Conservation (phyloP, 2,329 filamentous ascomycete species). For the Pyricularia pennisetigena region DNA sequence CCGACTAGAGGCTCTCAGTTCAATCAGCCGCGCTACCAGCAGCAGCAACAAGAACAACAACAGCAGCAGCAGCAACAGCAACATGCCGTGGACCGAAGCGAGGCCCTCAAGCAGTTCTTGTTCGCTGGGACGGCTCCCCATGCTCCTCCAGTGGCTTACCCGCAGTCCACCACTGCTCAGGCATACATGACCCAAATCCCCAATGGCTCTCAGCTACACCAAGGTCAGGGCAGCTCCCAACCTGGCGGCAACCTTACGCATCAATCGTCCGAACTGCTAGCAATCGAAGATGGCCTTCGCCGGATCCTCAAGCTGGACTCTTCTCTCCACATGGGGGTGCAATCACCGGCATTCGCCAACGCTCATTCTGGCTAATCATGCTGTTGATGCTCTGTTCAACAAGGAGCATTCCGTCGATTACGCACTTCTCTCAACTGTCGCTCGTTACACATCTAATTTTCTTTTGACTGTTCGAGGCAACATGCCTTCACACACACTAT, state of each 20-base stretch:
- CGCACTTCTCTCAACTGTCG: background rate
- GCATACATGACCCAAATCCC: background rate
- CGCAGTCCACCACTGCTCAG: background rate
- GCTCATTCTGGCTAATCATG: background rate
- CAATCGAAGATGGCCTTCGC: conserved; percentile 44
- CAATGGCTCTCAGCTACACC: conserved; percentile 3
- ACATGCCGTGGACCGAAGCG: conserved; percentile 25
- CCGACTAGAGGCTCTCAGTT: conserved; percentile 9
- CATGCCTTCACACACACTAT: background rate
- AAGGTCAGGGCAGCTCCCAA: conserved; percentile 8
- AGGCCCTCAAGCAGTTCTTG: conserved; percentile 47
- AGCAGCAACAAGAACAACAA: background rate
- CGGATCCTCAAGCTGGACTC: conserved; percentile 35
- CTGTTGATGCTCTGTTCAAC: background rate
- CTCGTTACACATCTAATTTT: background rate
- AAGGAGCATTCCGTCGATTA: background rate
- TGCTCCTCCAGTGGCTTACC: conserved; percentile 5
- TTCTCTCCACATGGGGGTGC: conserved; percentile 7
- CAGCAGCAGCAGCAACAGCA: conserved; percentile 1
- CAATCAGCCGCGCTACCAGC: conserved; percentile 6
- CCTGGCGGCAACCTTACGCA: conserved; percentile 10
- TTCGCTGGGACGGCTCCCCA: conserved; percentile 26
- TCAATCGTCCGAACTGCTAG: conserved; percentile 28
- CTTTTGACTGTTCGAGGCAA: background rate
- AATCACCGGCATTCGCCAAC: conserved; percentile 1